phyloP scores from a whole-genome alignment of 2,329 filamentous ascomycete genomes.

The Venturia aucupariae region DNA sequence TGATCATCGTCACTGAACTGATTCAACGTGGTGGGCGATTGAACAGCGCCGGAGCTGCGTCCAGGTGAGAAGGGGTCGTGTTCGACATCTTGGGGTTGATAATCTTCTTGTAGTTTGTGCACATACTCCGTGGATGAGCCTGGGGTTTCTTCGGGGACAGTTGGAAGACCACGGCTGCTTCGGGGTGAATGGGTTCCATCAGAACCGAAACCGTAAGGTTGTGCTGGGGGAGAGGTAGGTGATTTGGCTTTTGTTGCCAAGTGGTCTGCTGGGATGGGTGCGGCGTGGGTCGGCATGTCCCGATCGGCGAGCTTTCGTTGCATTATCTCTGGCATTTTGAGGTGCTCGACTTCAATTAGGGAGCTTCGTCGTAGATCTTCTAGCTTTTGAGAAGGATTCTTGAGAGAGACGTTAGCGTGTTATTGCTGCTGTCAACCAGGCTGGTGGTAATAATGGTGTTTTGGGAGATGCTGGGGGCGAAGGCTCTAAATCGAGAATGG shows the following conservation, averaged over 20 bases:
- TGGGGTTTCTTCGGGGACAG: conserved; percentile 9
- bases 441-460: not conserved
- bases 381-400: conserved; percentile 38
- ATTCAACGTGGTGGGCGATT: not conserved
- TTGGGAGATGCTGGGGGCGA: not conserved
- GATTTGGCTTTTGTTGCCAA: not conserved
- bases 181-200: not conserved
- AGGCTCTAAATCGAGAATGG: not conserved
- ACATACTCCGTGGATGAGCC: not conserved
- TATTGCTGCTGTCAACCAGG: conserved; percentile 5
- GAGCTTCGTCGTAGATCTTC: conserved; percentile 39
- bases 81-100: no score
- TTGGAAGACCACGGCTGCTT: not conserved
- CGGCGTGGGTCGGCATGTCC: conserved; percentile 11
- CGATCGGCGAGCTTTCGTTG: conserved; percentile 6
- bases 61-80: no score
- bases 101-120: conserved; percentile 5
- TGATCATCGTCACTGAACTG: conserved; percentile 11
- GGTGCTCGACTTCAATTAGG: conserved; percentile 32
- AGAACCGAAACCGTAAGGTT: not conserved
- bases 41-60: no score
- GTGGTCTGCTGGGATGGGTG: conserved; percentile 3
- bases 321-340: conserved; percentile 16
- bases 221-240: not conserved
- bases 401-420: conserved; percentile 15